Base-by-base conservation (phyloP, 2,329 filamentous ascomycete genomes). In the Raffaelea ambrosiae region DNA sequence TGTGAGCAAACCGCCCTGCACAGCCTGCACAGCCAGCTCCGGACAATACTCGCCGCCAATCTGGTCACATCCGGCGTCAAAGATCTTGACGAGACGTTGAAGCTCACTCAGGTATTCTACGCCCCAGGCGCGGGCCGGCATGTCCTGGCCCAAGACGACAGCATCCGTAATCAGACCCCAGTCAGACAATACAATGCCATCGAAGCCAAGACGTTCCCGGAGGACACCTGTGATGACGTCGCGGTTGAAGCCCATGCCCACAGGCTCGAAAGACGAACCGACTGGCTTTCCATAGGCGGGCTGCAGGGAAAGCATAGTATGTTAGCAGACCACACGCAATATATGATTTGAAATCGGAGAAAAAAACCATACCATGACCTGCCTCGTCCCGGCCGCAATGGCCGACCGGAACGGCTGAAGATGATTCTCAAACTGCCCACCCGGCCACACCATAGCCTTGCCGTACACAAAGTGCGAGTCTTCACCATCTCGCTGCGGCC, bases 381-480 rank as follows among this genome's bases (percentile, higher is more conserved):
- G 72, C 2, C 71, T 57, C 0, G 71, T 66, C 16, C 72, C 71
- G 2, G 69, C 71, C 2, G 65, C 67, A 35, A 75, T 72, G 9
- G 72, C 71, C 0, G 69, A 71, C 41, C 64, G 69, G 62, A 76
- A 76, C 1, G 72, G 71, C 18, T 67, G 68, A 14, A 76, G 59
- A 48, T 76, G 72, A 48, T 76, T 64, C 1, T 74, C 70, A 10
- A 73, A 61, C 50, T 76, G 74, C 36, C 68, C 56, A 1, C 72
- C 73, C 0, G 73, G 73, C 43, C 76, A 77, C 0, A 67, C 68
- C 49, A 66, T 61, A 47, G 76, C 72, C 55, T 73, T 73, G 29
- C 74, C 74, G 48, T 75, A 75, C 1, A 58, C 57, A 51, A 76
- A 77, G 47, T 77, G 74, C 16, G 70, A 67, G 53, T 77, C 74